Evolutionary conservation across 2,329 filamentous ascomycete species (phyloP).

Genomic region (Mariannaea sp.): DNA sequence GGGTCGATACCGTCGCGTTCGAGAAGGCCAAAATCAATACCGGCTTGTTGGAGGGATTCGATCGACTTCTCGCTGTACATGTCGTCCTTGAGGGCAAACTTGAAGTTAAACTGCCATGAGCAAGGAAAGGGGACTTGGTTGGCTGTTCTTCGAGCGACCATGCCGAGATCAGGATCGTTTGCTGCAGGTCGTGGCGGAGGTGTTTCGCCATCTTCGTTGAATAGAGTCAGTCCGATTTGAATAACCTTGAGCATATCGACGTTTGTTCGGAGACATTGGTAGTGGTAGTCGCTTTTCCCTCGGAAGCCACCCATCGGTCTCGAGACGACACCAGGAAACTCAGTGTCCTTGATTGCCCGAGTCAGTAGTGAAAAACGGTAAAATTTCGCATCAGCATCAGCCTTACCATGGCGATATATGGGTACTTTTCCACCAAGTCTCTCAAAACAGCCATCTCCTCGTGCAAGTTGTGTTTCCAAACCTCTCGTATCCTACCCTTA

Average conservation of each 20-base stretch:
- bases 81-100: conserved; percentile 90
- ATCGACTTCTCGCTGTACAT: conserved; percentile 98
- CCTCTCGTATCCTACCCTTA: conserved; percentile 87
- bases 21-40: conserved; percentile 87
- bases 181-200: conserved; percentile 70
- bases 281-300: conserved; percentile 97
- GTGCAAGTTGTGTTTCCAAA: conserved; percentile 90
- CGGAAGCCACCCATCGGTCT: conserved; percentile 93
- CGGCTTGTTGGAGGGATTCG: conserved; percentile 84
- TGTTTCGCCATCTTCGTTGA: conserved; percentile 86
- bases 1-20: conserved; percentile 91
- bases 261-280: conserved; percentile 95
- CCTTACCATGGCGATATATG: conserved; percentile 95
- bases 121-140: conserved; percentile 68
- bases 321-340: conserved; percentile 97
- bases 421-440: conserved; percentile 85
- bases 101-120: conserved; percentile 99
- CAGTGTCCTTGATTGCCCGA: conserved; percentile 77
- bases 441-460: conserved; percentile 88
- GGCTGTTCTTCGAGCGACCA: conserved; percentile 47
- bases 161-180: conserved; percentile 47
- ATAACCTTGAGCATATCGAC: conserved; percentile 98
- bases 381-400: conserved; percentile 1
- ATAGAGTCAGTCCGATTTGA: conserved; percentile 92
- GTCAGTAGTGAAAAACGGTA: conserved; percentile 22